Evolutionary conservation across 2,329 filamentous ascomycete species (phyloP).

Genomic region (Samsoniella hepiali): DNA sequence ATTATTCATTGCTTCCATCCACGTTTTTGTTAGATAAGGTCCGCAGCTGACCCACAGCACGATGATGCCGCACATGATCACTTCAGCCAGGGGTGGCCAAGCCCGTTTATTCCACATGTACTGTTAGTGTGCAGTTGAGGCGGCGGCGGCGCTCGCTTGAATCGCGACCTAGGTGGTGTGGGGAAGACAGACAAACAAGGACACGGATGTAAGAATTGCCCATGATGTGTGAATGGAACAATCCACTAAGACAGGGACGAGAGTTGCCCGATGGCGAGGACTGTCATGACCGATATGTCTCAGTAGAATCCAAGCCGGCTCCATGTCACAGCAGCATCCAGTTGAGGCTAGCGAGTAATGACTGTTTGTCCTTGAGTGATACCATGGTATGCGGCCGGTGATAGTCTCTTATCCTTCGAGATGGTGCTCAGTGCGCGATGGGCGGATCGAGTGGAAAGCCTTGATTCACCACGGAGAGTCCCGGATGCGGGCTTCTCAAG

Average conservation of each 20-base stretch:
- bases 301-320: not conserved
- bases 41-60: constrained; percentile 4
- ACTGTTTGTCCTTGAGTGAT: not conserved
- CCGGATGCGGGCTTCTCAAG: not conserved
- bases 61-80: constrained; percentile 18
- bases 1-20: constrained; percentile 7
- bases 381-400: not conserved
- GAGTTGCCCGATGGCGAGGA: not conserved
- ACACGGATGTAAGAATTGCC: not conserved
- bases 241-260: no score
- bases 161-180: constrained; percentile 15
- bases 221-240: not conserved
- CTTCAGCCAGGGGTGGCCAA: constrained; percentile 1
- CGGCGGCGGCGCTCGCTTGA: constrained; percentile 15
- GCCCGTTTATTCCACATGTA: constrained; percentile 4
- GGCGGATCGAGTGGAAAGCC: not conserved
- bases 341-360: not conserved
- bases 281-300: not conserved
- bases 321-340: not conserved
- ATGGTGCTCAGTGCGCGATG: not conserved
- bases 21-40: constrained; percentile 1
- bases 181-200: not conserved
- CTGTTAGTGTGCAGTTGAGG: constrained; percentile 7
- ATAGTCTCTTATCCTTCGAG: not conserved
- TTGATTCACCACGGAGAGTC: not conserved